Base-by-base conservation (phyloP, 495 filamentous ascomycete genomes). In the Margaritispora aquatica region DNA sequence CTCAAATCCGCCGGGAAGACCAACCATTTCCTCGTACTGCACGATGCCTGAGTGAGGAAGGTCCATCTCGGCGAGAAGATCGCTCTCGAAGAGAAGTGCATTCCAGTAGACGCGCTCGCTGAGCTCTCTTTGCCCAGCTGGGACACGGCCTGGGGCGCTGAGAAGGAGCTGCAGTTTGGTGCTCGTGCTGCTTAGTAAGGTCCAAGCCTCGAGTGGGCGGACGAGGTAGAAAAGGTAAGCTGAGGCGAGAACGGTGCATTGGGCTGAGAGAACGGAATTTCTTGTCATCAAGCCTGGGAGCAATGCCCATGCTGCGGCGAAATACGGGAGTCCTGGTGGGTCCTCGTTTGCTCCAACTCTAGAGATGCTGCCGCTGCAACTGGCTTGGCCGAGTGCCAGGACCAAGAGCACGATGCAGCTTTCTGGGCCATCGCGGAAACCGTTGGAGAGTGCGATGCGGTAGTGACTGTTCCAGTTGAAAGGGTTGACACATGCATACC, bases 401-500 rank as follows among this genome's bases (percentile, higher is more conserved):
- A 93, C 88, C 9, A 93, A 74, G 19, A 92, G 73, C n/a, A 89
- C 88, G 61, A 91, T 86, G 62, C 89, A 93, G 63, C 88, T 91
- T 63, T 91, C 88, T 0, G 88, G 83, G 1, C 88, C 88, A 59
- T 88, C 82, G 54, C 85, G 83, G 63, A 92, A 91, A 7, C 84
- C 81, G 58, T 82, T 82, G 0, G 86, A 85, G 2, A 89, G 75
- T 0, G 89, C 89, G 7, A 77, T 84, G 20, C 80, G 77, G 68
- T 92, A 92, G 69, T 89, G 85, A 58, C 79, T 82, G n/a, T 79
- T 76, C 89, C 88, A 93, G 20, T 83, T 88, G 71, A 86, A 88
- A 22, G 89, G 89, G 69, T 90, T 92, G 54, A 93, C 88, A 69
- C 86, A 89, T 29, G 89, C 88, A 62, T 92, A 92, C 87, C 88